A percentile compares a stretch with the other conserved stretches of the same genome.
Evolutionary conservation across 441 rosid species (phyloP).

Genomic region (Corymbia citriodora): DNA sequence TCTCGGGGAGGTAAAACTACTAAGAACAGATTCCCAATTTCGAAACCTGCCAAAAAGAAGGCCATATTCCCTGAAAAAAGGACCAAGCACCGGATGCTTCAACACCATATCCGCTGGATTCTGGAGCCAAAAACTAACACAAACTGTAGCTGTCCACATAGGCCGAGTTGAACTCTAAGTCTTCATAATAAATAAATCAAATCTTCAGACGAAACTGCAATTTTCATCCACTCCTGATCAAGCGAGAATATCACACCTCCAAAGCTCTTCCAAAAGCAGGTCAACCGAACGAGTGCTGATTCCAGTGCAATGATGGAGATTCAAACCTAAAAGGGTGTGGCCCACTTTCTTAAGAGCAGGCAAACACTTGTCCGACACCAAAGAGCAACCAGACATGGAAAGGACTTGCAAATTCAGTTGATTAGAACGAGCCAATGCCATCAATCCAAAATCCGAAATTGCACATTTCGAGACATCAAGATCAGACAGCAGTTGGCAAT

Average conservation of each 20-base stretch:
- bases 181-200: background rate
- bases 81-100: background rate
- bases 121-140: slow-evolving; percentile 1
- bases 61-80: background rate
- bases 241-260: slow-evolving; percentile 8
- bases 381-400: slow-evolving; percentile 1
- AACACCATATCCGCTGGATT: slow-evolving; percentile 1
- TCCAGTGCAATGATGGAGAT: slow-evolving; percentile 6
- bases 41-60: background rate
- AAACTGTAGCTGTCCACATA: background rate
- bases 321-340: slow-evolving; percentile 1
- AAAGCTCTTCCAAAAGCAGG: slow-evolving; percentile 6
- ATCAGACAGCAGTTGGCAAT: slow-evolving; percentile 7
- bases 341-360: slow-evolving; percentile 9
- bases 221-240: background rate
- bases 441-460: slow-evolving; percentile 2
- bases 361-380: slow-evolving; percentile 2
- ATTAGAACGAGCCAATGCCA: background rate
- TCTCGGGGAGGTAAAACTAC: background rate
- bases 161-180: background rate
- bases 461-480: slow-evolving; percentile 5
- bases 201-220: background rate
- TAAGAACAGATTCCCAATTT: background rate
- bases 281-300: slow-evolving; percentile 1
- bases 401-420: slow-evolving; percentile 8